Base-by-base conservation (phyloP, 2,329 filamentous ascomycete species). In the Epichloe festucae region DNA sequence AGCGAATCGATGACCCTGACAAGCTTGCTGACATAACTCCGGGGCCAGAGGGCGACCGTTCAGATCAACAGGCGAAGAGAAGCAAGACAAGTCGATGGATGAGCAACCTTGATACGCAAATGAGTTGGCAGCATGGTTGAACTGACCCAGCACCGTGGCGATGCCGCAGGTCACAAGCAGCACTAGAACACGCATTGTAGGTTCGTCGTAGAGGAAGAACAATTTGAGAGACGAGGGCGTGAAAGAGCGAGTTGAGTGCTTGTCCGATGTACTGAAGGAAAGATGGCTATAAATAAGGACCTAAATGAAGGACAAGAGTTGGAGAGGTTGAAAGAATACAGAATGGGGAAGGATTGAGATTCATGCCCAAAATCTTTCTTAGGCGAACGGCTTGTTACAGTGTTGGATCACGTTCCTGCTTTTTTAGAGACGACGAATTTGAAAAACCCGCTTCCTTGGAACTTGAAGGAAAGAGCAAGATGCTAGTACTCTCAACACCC, bases 101-200 rank as follows among this genome's bases (percentile, higher is more conserved):
- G 61, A 59, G 46, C 63, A 65, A 44, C 62, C 63, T 5, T 56
- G 55, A 45, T 63, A 63, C 6, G 56, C 52, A 44, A 61, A 65
- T 1, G 58, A 53, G 27, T 57, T 54, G 11, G 58, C 56, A 38
- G 44, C 52, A 49, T 61, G 56, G 19, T 47, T 59, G 52, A 14
- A 52, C 51, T 51, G 54, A 36, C 46, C 59, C 56, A 56, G 49
- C 52, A 49, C 52, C 35, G 39, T 58, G 54, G 48, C 57, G 39
- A 58, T 46, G 54, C 59, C 61, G 42, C 61, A 51, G 3, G 57
- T 11, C 52, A 50, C 55, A 46, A 65, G 49, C 19, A 62, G 19
- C 12, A 64, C 42, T 39, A 55, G 48, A 35, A 42, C 36, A 50
- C 50, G 38, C 63, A 66, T 66, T 49, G 38, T 49, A 54, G 48